Conservation (phyloP, 305 asterid species). For the Withania somnifera region DNA sequence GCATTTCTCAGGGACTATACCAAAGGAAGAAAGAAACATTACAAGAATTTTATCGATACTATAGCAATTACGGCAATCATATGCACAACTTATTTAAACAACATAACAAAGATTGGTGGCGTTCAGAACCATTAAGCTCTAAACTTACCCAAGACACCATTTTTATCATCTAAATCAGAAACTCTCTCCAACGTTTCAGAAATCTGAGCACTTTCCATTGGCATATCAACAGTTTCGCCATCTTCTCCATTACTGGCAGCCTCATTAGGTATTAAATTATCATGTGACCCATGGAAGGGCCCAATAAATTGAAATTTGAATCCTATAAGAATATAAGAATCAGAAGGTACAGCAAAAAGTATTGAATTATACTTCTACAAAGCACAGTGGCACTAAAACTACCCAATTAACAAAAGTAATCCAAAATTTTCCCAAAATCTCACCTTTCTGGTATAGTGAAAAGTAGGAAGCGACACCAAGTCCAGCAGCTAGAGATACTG, state of each 20-base stretch:
- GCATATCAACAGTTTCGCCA: slow-evolving; percentile 20
- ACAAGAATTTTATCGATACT: background rate
- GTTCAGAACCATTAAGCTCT: background rate
- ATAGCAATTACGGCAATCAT: background rate
- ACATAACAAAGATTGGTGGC: background rate
- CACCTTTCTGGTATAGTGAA: slow-evolving; percentile 47
- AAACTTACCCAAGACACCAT: slow-evolving; percentile 30
- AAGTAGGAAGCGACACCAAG: slow-evolving; percentile 48
- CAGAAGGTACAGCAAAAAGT: slow-evolving; percentile 4
- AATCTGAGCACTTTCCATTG: slow-evolving; percentile 17
- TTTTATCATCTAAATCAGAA: slow-evolving; percentile 19
- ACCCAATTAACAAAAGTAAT: background rate
- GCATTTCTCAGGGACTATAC: background rate
- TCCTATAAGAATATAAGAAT: slow-evolving; percentile 32
- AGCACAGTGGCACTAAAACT: background rate
- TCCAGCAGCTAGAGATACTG: slow-evolving; percentile 47
- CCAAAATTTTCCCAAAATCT: background rate
- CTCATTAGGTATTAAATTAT: slow-evolving; percentile 16
- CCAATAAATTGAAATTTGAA: slow-evolving; percentile 23
- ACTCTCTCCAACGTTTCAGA: slow-evolving; percentile 20
- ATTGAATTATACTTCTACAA: background rate
- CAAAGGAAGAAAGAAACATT: background rate
- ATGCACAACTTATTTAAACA: background rate
- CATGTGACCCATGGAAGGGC: slow-evolving; percentile 25
- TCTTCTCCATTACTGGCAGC: slow-evolving; percentile 19